These are phyloP conservation scores for Microbotryum violaceum DNA, from an alignment of 1,284 basidiomycete species.

Conservation along the genomic window DNA sequence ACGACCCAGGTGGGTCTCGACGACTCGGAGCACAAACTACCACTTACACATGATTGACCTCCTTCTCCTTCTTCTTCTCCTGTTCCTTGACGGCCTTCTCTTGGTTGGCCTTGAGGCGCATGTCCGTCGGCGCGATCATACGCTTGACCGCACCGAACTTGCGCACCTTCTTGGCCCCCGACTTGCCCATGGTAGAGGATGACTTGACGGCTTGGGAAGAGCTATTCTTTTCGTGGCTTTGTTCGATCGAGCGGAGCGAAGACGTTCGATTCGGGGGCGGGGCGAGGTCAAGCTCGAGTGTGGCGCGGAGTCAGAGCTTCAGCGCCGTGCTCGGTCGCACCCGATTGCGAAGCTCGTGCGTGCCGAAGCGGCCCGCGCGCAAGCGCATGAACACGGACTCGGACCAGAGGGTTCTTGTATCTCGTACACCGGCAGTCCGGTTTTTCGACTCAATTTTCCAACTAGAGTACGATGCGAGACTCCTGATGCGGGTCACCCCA, in stretches of 20 bases:
- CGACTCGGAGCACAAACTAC: constrained; percentile 14
- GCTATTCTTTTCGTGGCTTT: neutral
- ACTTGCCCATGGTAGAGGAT: constrained; percentile 19
- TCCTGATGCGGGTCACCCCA: no score
- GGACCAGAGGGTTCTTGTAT: no score
- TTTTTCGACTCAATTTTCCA: no score
- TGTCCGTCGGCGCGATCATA: constrained; percentile 89
- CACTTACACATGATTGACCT: constrained; percentile 45
- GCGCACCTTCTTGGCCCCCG: constrained; percentile 20
- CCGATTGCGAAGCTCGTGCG: neutral
- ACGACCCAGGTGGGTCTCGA: neutral
- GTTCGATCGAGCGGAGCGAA: neutral
- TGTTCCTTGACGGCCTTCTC: constrained; percentile 46
- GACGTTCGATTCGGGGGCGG: neutral
- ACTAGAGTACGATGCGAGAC: no score
- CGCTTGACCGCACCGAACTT: constrained; percentile 61
- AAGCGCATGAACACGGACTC: no score
- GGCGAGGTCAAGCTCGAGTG: neutral
- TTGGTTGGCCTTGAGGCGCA: constrained; percentile 60
- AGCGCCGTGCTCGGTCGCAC: neutral
- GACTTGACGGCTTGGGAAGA: neutral
- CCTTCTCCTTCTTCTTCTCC: constrained; percentile 44
- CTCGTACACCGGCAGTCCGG: no score
- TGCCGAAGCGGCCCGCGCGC: no score
- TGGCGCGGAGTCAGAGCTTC: neutral